Evolutionary conservation across 1,139 yeast species (phyloP).

Genomic region (Pichia sp.): DNA sequence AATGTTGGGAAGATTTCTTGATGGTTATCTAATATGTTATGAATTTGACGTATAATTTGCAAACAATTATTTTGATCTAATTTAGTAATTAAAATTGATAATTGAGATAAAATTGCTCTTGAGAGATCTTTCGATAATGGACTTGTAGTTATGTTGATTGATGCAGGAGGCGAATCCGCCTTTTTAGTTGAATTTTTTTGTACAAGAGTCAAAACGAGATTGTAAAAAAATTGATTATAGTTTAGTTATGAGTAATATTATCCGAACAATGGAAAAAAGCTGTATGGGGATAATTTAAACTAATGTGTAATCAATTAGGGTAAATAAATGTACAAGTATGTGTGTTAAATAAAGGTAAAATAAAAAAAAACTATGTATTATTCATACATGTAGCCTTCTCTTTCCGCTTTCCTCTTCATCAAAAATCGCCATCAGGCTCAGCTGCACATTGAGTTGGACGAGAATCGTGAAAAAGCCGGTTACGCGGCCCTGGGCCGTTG

Average conservation of each 20-base stretch:
- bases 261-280: not conserved
- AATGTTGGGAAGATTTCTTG: constrained; percentile 32
- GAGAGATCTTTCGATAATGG: constrained; percentile 19
- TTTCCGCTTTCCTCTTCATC: too few species aligned
- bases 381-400: too few species aligned
- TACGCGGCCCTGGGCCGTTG: constrained; percentile 1
- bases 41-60: constrained; percentile 41
- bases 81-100: constrained; percentile 45
- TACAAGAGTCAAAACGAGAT: constrained; percentile 15
- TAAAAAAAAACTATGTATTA: too few species aligned
- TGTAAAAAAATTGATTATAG: not conserved
- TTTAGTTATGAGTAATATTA: not conserved
- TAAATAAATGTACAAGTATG: not conserved
- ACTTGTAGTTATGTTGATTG: constrained; percentile 1
- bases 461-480: not conserved
- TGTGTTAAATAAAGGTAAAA: not conserved
- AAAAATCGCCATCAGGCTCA: constrained; percentile 1
- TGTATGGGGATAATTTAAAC: not conserved
- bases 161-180: constrained; percentile 22
- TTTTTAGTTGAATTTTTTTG: constrained; percentile 11
- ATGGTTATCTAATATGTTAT: constrained; percentile 37
- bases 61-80: constrained; percentile 38
- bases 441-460: not conserved
- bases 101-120: constrained; percentile 46
- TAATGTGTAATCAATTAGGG: not conserved